Conservation (phyloP, 805 yeast genomes). For the Pichia exigua region DNA sequence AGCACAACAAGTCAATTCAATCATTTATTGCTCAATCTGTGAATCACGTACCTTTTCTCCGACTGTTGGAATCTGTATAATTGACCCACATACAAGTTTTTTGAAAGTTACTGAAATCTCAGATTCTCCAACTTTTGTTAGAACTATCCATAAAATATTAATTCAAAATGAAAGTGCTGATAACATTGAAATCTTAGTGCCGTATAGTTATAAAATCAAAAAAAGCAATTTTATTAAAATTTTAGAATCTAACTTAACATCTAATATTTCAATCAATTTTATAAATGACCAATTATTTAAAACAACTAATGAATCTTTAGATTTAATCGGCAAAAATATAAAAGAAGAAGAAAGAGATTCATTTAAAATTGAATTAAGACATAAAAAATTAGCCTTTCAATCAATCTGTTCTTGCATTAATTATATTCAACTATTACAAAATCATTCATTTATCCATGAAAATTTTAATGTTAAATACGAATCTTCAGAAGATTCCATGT, state of each 20-base stretch:
- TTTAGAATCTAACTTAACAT: slow-evolving; percentile 21
- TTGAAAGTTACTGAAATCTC: slow-evolving; percentile 30
- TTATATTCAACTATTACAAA: slow-evolving; percentile 15
- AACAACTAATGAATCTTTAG: slow-evolving; percentile 1
- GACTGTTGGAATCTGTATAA: slow-evolving; percentile 33
- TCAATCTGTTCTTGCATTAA: slow-evolving; percentile 29
- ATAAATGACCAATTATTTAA: slow-evolving; percentile 23
- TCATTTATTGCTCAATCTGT: slow-evolving; percentile 10
- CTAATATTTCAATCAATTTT: slow-evolving; percentile 18
- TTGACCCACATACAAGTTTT: slow-evolving; percentile 32
- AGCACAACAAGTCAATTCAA: background rate
- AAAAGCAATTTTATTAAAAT: slow-evolving; percentile 30
- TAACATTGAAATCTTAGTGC: slow-evolving; percentile 29
- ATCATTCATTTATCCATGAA: slow-evolving; percentile 18
- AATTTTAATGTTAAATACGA: slow-evolving; percentile 32
- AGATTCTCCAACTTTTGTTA: slow-evolving; percentile 39
- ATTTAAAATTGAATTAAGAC: slow-evolving; percentile 23
- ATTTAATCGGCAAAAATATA: slow-evolving; percentile 4
- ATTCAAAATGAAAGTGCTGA: slow-evolving; percentile 22
- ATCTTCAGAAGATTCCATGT: slow-evolving; percentile 34
- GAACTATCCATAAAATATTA: slow-evolving; percentile 35
- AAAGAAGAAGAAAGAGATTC: slow-evolving; percentile 15
- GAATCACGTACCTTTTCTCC: slow-evolving; percentile 21
- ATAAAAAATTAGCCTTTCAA: slow-evolving; percentile 23
- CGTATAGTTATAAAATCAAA: slow-evolving; percentile 19